Evolutionary conservation across 371 early-diverging fungal species (phyloP).

Genomic region (Gilbertella persicaria): DNA sequence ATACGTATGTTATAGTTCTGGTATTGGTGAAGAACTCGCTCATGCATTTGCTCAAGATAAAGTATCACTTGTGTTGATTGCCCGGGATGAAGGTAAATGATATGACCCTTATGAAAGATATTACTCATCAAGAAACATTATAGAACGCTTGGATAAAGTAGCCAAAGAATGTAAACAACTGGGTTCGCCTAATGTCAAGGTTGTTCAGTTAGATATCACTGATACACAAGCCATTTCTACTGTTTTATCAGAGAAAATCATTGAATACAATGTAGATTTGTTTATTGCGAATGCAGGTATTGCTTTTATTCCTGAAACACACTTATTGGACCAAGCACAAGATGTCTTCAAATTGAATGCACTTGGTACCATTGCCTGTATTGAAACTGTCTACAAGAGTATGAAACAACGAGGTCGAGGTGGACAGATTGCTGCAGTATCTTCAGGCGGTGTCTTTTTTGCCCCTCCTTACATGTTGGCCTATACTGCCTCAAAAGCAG

Average conservation of each 20-base stretch:
- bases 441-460: slow-evolving; percentile 17
- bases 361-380: slow-evolving; percentile 17
- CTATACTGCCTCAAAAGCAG: slow-evolving; percentile 22
- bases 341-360: slow-evolving; percentile 15
- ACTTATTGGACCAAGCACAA: slow-evolving; percentile 16
- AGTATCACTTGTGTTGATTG: slow-evolving; percentile 19
- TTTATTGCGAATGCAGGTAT: slow-evolving; percentile 30
- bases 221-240: slow-evolving; percentile 13
- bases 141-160: slow-evolving; percentile 24
- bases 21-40: slow-evolving; percentile 24
- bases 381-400: slow-evolving; percentile 20
- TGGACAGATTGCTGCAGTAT: slow-evolving; percentile 24
- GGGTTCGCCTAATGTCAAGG: slow-evolving; percentile 24
- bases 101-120: background rate
- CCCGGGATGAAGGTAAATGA: slow-evolving; percentile 19
- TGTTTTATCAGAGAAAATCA: slow-evolving; percentile 13
- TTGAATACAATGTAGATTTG: slow-evolving; percentile 17
- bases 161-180: slow-evolving; percentile 17
- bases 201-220: slow-evolving; percentile 22
- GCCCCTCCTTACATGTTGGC: slow-evolving; percentile 11
- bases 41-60: slow-evolving; percentile 18
- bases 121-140: background rate
- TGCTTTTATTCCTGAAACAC: slow-evolving; percentile 1
- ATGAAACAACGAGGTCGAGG: slow-evolving; percentile 19
- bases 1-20: slow-evolving; percentile 8